Evolutionary conservation across 2,329 filamentous ascomycete species (phyloP), one percentile per base, ranked within the genome.

Genomic region (Hypoxylon sp.): DNA sequence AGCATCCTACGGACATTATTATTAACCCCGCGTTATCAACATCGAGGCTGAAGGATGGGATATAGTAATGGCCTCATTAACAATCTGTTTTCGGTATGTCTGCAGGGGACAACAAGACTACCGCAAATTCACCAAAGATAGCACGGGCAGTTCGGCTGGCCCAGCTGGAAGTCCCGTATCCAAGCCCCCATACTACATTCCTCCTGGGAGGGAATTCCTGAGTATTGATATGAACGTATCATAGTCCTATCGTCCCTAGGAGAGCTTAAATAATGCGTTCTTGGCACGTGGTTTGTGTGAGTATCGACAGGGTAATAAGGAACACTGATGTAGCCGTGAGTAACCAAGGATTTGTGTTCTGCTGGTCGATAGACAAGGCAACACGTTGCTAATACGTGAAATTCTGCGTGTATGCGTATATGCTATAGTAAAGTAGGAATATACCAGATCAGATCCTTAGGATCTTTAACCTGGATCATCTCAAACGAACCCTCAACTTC

Each of bases 391-490:
- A 10, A 26, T 14, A 22, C 19, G 4, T 33, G 42, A 24, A 14
- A 54, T 61, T 37, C 31, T 42, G 17, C n/a, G 24, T 24, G 29
- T 17, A 14, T 33, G 13, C 22, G 42, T 33, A 46, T 24, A 14
- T n/a, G n/a, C n/a, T n/a, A n/a, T n/a, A n/a, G n/a, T 37, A 22
- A 54, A 19, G 17, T 33, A 17, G 14, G 24, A 29, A 8, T 52
- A 57, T 19, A 26, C 47, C 11, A 46, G 52, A 62, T 62, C 46
- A 17, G 57, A 61, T 24, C 13, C 8, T 33, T 19, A 58, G 63
- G 58, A 61, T 59, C 52, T 24, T 33, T 3, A 67, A 55, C 64
- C 59, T 14, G 48, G 64, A 13, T 37, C 13, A 44, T 47, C 53
- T 24, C 31, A 54, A 54, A 65, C 39, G n/a, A 19, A 17, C 33